Evolutionary conservation across 805 yeast species (phyloP).

Genomic region (Starmera amethionina): DNA sequence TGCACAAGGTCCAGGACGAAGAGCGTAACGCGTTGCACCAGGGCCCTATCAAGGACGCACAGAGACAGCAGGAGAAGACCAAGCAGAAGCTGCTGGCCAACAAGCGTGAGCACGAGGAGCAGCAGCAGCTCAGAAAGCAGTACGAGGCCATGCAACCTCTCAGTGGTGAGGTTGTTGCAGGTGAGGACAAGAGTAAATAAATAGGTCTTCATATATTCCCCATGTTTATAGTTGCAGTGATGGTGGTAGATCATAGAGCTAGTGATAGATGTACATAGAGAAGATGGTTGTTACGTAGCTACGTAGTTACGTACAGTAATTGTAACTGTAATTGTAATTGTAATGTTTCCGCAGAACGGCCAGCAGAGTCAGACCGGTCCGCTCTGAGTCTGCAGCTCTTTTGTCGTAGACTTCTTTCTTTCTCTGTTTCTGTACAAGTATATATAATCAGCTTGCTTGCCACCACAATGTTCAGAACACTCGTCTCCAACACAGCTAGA

Average conservation of each 20-base stretch:
- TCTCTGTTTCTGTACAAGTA: neutral
- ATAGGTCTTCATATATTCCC: neutral
- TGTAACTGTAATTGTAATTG: too few relatives aligned
- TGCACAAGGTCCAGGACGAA: slow-evolving; percentile 56
- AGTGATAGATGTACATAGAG: too few relatives aligned
- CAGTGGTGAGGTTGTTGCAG: slow-evolving; percentile 37
- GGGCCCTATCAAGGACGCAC: slow-evolving; percentile 82
- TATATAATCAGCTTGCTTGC: neutral
- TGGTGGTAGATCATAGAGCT: too few relatives aligned
- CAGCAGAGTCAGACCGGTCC: too few relatives aligned
- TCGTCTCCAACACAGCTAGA: too few relatives aligned
- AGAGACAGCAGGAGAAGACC: slow-evolving; percentile 28
- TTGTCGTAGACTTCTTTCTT: neutral
- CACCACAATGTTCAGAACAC: too few relatives aligned
- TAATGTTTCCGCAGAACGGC: too few relatives aligned
- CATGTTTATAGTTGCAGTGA: too few relatives aligned
- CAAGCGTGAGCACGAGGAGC: slow-evolving; percentile 56
- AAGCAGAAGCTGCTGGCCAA: slow-evolving; percentile 30
- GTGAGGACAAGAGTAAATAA: slow-evolving; percentile 23
- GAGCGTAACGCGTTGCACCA: slow-evolving; percentile 67
- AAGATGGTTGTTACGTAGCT: too few relatives aligned
- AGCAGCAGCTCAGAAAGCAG: slow-evolving; percentile 47
- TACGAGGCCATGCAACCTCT: slow-evolving; percentile 57
- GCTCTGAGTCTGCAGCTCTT: neutral
- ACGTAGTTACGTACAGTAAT: too few relatives aligned